phyloP scores from a whole-genome alignment of 495 filamentous ascomycete genomes.

The Jackrogersella multiformis region DNA sequence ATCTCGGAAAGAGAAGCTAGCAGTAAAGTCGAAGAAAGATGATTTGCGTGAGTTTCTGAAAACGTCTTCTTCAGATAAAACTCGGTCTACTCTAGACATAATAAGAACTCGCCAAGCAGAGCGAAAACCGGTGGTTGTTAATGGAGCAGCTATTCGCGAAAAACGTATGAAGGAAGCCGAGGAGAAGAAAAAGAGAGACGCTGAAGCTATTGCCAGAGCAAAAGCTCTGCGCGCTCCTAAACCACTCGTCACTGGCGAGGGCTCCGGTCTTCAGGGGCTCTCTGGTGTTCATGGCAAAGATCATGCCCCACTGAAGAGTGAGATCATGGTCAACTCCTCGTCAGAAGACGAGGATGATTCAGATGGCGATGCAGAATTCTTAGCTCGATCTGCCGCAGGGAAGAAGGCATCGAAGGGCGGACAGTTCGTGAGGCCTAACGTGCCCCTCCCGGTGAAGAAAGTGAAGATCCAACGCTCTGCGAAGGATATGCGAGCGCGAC shows the following conservation, averaged over 20 bases:
- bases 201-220: slow-evolving; percentile 70
- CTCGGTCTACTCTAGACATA: slow-evolving; percentile 50
- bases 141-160: slow-evolving; percentile 66
- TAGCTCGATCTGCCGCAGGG: slow-evolving; percentile 57
- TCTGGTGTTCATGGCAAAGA: slow-evolving; percentile 81
- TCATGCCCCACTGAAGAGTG: slow-evolving; percentile 72
- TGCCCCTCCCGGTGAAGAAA: slow-evolving; percentile 80
- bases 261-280: slow-evolving; percentile 78
- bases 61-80: slow-evolving; percentile 47
- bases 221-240: slow-evolving; percentile 67
- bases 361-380: slow-evolving; percentile 63
- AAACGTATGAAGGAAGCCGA: slow-evolving; percentile 76
- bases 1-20: slow-evolving; percentile 19
- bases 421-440: slow-evolving; percentile 61
- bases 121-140: slow-evolving; percentile 48
- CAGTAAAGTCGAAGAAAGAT: slow-evolving; percentile 42
- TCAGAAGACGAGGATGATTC: slow-evolving; percentile 75
- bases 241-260: slow-evolving; percentile 72
- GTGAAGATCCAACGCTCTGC: slow-evolving; percentile 75
- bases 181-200: slow-evolving; percentile 75
- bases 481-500: slow-evolving; percentile 91
- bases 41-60: slow-evolving; percentile 52
- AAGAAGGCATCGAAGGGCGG: slow-evolving; percentile 44
- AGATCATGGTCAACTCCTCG: slow-evolving; percentile 91
- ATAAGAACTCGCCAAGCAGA: slow-evolving; percentile 46